Evolutionary conservation across 2,329 filamentous ascomycete species (phyloP), one percentile per base, ranked within the genome.

Genomic region (Aspergillus pseudoterreus): DNA sequence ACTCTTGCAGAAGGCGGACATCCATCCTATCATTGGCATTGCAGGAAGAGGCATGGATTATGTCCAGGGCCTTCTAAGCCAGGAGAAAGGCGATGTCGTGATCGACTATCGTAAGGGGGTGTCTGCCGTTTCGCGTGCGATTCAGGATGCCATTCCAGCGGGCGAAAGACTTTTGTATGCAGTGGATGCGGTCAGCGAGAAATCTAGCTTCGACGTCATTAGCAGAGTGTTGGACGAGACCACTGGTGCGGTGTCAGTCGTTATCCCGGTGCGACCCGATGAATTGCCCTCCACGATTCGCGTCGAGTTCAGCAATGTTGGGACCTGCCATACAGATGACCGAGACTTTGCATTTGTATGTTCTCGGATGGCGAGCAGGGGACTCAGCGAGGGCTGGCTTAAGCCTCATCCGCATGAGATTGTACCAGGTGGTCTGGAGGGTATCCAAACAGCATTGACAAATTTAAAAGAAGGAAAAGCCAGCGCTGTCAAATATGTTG

Each of bases 401-500:
- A 67, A 55, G 42, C 64, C 72, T 11, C 78, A 80, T 68, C 77
- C 76, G 27, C 65, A 67, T 50, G 73, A 80, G 59, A 70, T 80
- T 5, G 63, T 78, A 8, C 62, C 69, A 0, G 79, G 80, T 2
- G 82, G 82, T 0, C 59, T 85, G 48, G 71, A 65, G 3, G 81
- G 82, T 0, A 68, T 84, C 3, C 68, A 82, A 60, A 66, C 61
- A 44, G 83, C 71, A 0, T 61, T 87, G 66, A 65, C 65, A 55
- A 77, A 81, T 53, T 63, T 87, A 64, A 81, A 77, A 63, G 74
- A 74, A 19, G 83, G 83, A 0, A 82, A 79, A 65, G 82, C 79
- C 19, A 84, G 79, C 60, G 83, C 75, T 2, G 72, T 80, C 0
- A 87, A 87, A 69, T 86, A 84, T 70, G 79, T 87, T 81, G 30